Conservation (phyloP, 176 grass and related monocot genomes). For the Urochloa ruziziensis region DNA sequence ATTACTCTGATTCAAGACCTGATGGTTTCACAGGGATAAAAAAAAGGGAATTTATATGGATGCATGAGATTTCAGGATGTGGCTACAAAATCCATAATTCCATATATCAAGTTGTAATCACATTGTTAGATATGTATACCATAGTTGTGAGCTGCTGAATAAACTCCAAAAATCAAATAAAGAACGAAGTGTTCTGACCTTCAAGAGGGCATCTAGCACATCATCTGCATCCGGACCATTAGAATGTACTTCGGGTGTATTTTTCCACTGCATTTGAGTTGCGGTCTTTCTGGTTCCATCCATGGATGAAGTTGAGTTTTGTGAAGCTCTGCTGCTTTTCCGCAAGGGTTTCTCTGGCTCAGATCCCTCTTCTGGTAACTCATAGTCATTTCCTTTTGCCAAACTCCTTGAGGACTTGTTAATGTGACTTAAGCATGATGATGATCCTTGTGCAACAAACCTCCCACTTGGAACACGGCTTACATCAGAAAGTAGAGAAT, state of each 20-base stretch:
- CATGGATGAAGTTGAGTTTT: slow-evolving; percentile 6
- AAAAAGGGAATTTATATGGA: background rate
- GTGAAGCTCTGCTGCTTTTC: background rate
- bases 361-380: slow-evolving; percentile 1
- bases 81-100: background rate
- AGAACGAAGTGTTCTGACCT: slow-evolving; percentile 19
- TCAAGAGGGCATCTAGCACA: slow-evolving; percentile 48
- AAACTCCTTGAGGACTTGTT: background rate
- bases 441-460: slow-evolving; percentile 14
- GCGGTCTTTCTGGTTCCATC: slow-evolving; percentile 31
- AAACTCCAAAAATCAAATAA: slow-evolving; percentile 6
- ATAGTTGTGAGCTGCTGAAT: background rate
- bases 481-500: background rate
- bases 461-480: slow-evolving; percentile 9
- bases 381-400: background rate
- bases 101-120: background rate
- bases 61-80: slow-evolving; percentile 1
- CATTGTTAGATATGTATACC: background rate
- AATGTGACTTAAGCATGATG: slow-evolving; percentile 3
- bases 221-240: slow-evolving; percentile 37
- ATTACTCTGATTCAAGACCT: no score
- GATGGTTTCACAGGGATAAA: no score
- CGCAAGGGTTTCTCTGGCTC: slow-evolving; percentile 19
- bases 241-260: background rate
- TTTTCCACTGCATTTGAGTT: slow-evolving; percentile 33